Base-by-base conservation (phyloP, 2,329 filamentous ascomycete species). In the Fonsecaea nubica region DNA sequence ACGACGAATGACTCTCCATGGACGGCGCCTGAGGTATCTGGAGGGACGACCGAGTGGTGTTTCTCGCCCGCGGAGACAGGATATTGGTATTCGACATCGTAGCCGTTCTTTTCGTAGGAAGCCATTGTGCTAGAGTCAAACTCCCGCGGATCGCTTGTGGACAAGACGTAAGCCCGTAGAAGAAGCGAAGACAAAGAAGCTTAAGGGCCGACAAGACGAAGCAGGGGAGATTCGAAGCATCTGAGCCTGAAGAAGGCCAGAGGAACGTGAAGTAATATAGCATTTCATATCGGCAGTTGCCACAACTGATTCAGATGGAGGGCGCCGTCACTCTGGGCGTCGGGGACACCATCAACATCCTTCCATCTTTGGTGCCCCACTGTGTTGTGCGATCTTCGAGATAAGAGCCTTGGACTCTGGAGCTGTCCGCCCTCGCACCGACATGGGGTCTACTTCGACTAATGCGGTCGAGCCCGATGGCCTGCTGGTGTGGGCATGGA, bases 1-100 rank as follows among this genome's bases (percentile, higher is more conserved):
- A 85, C 80, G 66, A 83, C 82, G 71, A 90, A 88, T 68, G 78
- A 85, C 72, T 89, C 85, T 30, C 85, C 85, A 3, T 82, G 81
- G 3, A 89, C 84, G 12, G 84, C 85, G 57, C 80, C 80, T 67
- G 80, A 79, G 32, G 79, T 78, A 56, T 79, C 76, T 5, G 70
- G 70, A 30, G 48, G 32, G 56, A 75, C 66, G 40, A 69, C 69
- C 15, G 65, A 62, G 25, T 69, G 71, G 56, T 72, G 60, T 65
- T 74, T 65, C 54, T 73, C 64, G 65, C 55, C 21, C 48, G 63
- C 32, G 2, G 35, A n/a, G 30, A 33, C 50, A 32, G 53, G 30
- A 12, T 58, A 60, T 53, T 66, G 58, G 68, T 57, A 63, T 38
- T 68, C 64, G 56, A 64, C 58, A 38, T 73, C 75, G 50, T 63